These are phyloP conservation scores for Larix kaempferi DNA, from an alignment of 75 land plant genomes.

Conservation along the genomic window DNA sequence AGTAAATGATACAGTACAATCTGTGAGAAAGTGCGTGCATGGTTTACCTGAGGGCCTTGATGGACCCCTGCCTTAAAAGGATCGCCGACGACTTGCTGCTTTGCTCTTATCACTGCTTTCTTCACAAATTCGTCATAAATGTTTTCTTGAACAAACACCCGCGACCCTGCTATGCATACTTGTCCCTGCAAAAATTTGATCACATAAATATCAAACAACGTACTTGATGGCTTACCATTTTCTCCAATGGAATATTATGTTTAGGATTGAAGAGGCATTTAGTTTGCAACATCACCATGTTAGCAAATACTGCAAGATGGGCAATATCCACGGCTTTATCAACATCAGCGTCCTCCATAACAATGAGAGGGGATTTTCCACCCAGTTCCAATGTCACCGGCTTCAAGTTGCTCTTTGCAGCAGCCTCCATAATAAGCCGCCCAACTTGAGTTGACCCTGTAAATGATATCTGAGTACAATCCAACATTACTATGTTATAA, in stretches of 20 bases:
- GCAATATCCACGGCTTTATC: constrained; percentile 33
- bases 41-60: constrained; percentile 28
- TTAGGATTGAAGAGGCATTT: too few species aligned
- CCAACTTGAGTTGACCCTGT: constrained; percentile 41
- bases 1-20: too few species aligned
- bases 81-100: constrained; percentile 17
- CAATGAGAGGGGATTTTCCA: constrained; percentile 30
- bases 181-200: constrained; percentile 17
- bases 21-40: too few species aligned
- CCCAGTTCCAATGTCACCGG: constrained; percentile 30
- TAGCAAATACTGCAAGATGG: constrained; percentile 8
- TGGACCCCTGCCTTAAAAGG: constrained; percentile 26
- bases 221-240: too few species aligned
- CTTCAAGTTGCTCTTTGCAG: constrained; percentile 35
- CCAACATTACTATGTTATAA: background rate
- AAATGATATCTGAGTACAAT: constrained; percentile 14
- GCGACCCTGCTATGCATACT: constrained; percentile 26
- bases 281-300: constrained; percentile 9
- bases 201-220: too few species aligned
- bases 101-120: constrained; percentile 14
- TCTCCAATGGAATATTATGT: too few species aligned
- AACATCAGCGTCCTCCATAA: constrained; percentile 24
- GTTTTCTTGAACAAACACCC: constrained; percentile 28
- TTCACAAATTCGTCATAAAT: constrained; percentile 22
- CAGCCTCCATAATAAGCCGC: constrained; percentile 23